Evolutionary conservation across 495 filamentous ascomycete species (phyloP).

Genomic region (Letharia lupina): DNA sequence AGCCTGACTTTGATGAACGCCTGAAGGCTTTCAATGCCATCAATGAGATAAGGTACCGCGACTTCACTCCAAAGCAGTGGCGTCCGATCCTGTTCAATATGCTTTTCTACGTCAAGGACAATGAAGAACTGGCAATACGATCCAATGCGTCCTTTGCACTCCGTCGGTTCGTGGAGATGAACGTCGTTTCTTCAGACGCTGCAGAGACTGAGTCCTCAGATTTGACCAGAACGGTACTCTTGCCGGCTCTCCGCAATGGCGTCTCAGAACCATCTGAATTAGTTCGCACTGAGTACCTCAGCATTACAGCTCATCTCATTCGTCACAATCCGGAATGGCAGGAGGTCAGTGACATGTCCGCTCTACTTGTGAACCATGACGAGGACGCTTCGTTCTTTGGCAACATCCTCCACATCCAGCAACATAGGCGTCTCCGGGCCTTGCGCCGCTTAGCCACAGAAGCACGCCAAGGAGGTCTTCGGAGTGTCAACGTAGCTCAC

Average conservation of each 20-base stretch:
- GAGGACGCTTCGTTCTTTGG: conserved; percentile 89
- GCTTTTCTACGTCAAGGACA: conserved; percentile 76
- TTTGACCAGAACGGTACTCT: conserved; percentile 53
- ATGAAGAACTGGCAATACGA: conserved; percentile 79
- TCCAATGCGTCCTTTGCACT: conserved; percentile 75
- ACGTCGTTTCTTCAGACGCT: conserved; percentile 29
- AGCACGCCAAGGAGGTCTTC: conserved; percentile 52
- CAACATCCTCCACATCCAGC: conserved; percentile 85
- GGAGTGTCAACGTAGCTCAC: conserved; percentile 67
- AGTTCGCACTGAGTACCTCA: conserved; percentile 71
- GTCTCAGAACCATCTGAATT: conserved; percentile 70
- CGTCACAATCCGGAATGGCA: conserved; percentile 58
- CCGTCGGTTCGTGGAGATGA: conserved; percentile 66
- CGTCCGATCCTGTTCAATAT: conserved; percentile 83
- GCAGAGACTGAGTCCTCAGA: conserved; percentile 38
- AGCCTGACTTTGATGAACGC: conserved; percentile 78
- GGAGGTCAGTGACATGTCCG: conserved; percentile 64
- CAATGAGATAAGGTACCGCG: conserved; percentile 41
- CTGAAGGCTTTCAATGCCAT: conserved; percentile 68
- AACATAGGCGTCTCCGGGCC: conserved; percentile 77
- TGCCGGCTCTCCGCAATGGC: conserved; percentile 70
- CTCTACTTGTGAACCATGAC: conserved; percentile 65
- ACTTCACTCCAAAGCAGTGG: conserved; percentile 73
- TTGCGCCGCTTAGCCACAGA: conserved; percentile 63
- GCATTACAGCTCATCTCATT: conserved; percentile 68